These are phyloP conservation scores for Sclerotiophoma versabilis DNA, from an alignment of 2,329 filamentous ascomycete species.

Conservation along the genomic window DNA sequence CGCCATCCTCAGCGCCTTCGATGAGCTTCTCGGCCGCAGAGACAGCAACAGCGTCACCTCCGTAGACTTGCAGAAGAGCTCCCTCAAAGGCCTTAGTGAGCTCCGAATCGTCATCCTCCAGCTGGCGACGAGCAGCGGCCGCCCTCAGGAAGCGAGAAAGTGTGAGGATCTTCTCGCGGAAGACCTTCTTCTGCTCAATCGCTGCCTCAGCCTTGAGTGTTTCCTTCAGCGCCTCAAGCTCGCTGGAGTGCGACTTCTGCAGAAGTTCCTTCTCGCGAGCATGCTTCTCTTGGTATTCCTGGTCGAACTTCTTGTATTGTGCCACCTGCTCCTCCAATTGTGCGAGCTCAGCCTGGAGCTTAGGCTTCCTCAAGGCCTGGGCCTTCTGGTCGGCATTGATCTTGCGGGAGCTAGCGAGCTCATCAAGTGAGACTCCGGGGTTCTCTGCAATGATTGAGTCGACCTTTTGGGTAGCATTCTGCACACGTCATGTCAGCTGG, in stretches of 20 bases:
- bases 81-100: slow-evolving; percentile 85
- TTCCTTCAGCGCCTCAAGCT: slow-evolving; percentile 63
- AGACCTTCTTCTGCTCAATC: slow-evolving; percentile 55
- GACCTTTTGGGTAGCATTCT: slow-evolving; percentile 76
- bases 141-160: slow-evolving; percentile 82
- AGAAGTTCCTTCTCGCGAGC: slow-evolving; percentile 64
- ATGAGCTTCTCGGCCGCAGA: slow-evolving; percentile 79
- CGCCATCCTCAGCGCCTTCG: slow-evolving; percentile 71
- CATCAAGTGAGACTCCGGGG: slow-evolving; percentile 73
- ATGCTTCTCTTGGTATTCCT: slow-evolving; percentile 71
- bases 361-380: slow-evolving; percentile 78
- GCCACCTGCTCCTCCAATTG: slow-evolving; percentile 76
- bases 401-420: slow-evolving; percentile 73
- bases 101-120: slow-evolving; percentile 73
- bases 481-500: slow-evolving; percentile 28
- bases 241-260: slow-evolving; percentile 62
- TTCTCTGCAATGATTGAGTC: slow-evolving; percentile 74
- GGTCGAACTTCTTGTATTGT: slow-evolving; percentile 77
- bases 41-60: slow-evolving; percentile 77
- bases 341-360: slow-evolving; percentile 70
- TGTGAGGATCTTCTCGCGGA: slow-evolving; percentile 69
- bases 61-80: slow-evolving; percentile 78
- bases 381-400: slow-evolving; percentile 84
- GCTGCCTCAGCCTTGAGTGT: slow-evolving; percentile 63
- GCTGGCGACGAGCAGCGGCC: slow-evolving; percentile 75